Percentiles rank a stretch among this genome's conserved stretches.
These are phyloP conservation scores for Cryphonectria parasitica DNA, from an alignment of 2,329 filamentous ascomycete genomes.

Conservation along the genomic window DNA sequence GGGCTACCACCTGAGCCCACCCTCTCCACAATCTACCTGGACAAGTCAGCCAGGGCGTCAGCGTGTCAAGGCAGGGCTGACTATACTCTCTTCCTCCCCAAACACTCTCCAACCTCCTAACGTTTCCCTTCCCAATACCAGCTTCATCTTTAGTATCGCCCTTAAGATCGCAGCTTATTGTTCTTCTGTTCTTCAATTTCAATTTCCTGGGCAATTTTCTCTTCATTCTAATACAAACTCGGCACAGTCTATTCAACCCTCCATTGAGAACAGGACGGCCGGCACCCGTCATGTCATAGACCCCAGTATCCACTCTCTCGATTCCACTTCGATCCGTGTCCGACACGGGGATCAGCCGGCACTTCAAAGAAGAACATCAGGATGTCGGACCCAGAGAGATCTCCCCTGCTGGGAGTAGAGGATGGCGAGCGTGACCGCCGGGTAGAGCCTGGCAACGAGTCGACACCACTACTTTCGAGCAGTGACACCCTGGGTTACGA, in stretches of 20 bases:
- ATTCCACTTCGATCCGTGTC: not conserved
- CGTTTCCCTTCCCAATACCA: not conserved
- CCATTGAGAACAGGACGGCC: slow-evolving; percentile 14
- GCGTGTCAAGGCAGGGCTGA: not conserved
- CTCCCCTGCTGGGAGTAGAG: slow-evolving; percentile 48
- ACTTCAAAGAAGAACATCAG: slow-evolving; percentile 4
- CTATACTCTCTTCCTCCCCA: not conserved
- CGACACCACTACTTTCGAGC: slow-evolving; percentile 56
- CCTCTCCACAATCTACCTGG: not conserved
- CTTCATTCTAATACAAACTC: not conserved
- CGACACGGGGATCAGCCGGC: slow-evolving; percentile 7
- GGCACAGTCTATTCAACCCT: not conserved
- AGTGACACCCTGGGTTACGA: slow-evolving; percentile 45
- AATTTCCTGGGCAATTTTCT: not conserved
- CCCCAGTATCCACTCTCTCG: not conserved
- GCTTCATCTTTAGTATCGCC: not conserved
- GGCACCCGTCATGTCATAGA: slow-evolving; percentile 21
- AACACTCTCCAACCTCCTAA: not conserved
- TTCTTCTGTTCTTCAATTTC: not conserved
- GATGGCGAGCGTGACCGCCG: slow-evolving; percentile 35
- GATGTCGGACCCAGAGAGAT: slow-evolving; percentile 52
- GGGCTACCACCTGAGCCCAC: not conserved
- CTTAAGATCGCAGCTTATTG: not conserved
- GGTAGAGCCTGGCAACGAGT: slow-evolving; percentile 42
- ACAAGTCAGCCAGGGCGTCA: not conserved